Percentiles rank a stretch among this genome's conserved stretches.
These are phyloP conservation scores for Herpetomonas samuelpessoai DNA, from an alignment of 208 protist species.

Conservation along the genomic window DNA sequence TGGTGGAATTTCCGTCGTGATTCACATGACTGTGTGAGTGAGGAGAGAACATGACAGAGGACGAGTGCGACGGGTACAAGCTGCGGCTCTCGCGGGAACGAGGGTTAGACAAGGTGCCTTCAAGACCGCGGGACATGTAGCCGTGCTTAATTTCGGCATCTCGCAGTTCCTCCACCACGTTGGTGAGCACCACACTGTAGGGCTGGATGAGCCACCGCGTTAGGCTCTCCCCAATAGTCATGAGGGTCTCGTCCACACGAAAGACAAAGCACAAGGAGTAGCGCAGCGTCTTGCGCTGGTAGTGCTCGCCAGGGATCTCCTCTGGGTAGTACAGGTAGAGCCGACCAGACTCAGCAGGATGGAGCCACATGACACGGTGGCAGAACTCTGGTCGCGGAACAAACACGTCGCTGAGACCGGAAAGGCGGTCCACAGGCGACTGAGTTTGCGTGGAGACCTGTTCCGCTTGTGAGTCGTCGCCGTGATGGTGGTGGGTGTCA, in stretches of 20 bases:
- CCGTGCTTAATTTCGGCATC: slow-evolving; percentile 66
- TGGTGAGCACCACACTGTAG: slow-evolving; percentile 70
- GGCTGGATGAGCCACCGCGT: slow-evolving; percentile 54
- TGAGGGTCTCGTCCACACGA: slow-evolving; percentile 39
- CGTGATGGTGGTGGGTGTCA: slow-evolving; percentile 1
- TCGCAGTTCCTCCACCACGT: slow-evolving; percentile 75
- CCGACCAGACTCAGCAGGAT: slow-evolving; percentile 60
- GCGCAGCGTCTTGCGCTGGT: slow-evolving; percentile 79
- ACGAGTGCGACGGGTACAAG: too few species aligned
- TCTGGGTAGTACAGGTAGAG: slow-evolving; percentile 83
- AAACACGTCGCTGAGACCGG: slow-evolving; percentile 72
- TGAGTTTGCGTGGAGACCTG: neutral
- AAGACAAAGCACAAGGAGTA: slow-evolving; percentile 84
- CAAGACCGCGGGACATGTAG: slow-evolving; percentile 73
- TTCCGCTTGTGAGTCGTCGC: neutral
- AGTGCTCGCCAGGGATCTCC: slow-evolving; percentile 79
- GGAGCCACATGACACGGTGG: slow-evolving; percentile 62
- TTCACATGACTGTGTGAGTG: too few species aligned
- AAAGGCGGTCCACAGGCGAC: slow-evolving; percentile 17
- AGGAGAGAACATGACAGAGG: too few species aligned
- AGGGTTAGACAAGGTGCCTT: too few species aligned
- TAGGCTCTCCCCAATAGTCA: slow-evolving; percentile 48
- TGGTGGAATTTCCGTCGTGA: too few species aligned
- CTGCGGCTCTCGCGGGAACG: too few species aligned
- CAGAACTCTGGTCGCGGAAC: slow-evolving; percentile 80